Percentiles rank a stretch among this genome's conserved stretches.
Conservation (phyloP, 352 stramenopile genomes). For the Globisporangium takayamanum region DNA sequence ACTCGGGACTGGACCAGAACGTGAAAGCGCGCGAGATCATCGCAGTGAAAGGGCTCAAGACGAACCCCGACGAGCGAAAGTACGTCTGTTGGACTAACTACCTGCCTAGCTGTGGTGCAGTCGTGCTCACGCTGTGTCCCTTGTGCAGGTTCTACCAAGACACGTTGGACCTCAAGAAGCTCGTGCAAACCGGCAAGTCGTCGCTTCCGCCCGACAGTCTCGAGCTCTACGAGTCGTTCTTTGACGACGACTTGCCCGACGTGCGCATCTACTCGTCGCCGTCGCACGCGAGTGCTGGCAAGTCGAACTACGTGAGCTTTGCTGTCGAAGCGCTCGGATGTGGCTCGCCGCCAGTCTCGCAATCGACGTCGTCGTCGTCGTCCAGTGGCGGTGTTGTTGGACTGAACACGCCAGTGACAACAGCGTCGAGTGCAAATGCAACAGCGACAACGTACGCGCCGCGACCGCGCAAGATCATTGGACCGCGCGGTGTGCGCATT, state of each 20-base stretch:
- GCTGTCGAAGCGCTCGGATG: slow-evolving; percentile 15
- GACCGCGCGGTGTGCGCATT: slow-evolving; percentile 8
- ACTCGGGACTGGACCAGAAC: slow-evolving; percentile 73
- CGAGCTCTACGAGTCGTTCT: slow-evolving; percentile 80
- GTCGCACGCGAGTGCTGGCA: slow-evolving; percentile 1
- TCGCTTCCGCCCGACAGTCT: slow-evolving; percentile 60
- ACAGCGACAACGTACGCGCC: slow-evolving; percentile 1
- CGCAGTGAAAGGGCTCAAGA: slow-evolving; percentile 67
- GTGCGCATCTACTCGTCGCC: slow-evolving; percentile 39
- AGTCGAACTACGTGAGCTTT: slow-evolving; percentile 11
- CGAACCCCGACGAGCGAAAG: slow-evolving; percentile 49
- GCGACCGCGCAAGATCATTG: slow-evolving; percentile 16
- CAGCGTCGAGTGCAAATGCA: background rate
- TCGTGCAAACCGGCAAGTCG: slow-evolving; percentile 39
- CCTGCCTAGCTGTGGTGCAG: background rate
- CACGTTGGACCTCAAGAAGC: slow-evolving; percentile 58
- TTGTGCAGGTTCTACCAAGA: slow-evolving; percentile 55
- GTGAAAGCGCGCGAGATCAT: slow-evolving; percentile 76
- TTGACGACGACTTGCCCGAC: slow-evolving; percentile 56
- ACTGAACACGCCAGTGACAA: background rate
- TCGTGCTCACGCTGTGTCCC: background rate
- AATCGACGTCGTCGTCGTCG: slow-evolving; percentile 2
- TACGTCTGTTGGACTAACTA: slow-evolving; percentile 12
- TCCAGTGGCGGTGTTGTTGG: background rate
- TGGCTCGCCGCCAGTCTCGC: slow-evolving; percentile 4